A percentile compares a stretch with the other conserved stretches of the same genome.
These are phyloP conservation scores for Spinellus fusiger DNA, from an alignment of 192 early-diverging fungal genomes.

Conservation along the genomic window DNA sequence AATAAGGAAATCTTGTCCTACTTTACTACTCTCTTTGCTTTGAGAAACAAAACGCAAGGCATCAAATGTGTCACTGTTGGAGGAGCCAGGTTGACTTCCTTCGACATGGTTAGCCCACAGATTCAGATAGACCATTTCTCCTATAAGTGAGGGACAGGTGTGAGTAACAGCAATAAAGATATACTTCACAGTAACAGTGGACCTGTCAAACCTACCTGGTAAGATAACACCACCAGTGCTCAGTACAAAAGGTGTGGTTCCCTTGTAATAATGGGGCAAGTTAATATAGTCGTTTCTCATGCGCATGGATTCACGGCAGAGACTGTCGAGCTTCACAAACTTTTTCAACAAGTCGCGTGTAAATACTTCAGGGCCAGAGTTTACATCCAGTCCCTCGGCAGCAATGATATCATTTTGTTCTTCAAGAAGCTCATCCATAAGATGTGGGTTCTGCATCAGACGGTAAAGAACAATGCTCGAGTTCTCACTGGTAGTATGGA, in stretches of 20 bases:
- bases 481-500: conserved; percentile 22
- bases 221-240: conserved; percentile 28
- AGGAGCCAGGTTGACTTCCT: background rate
- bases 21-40: conserved; percentile 25
- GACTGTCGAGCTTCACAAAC: conserved; percentile 21
- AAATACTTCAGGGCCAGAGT: conserved; percentile 9
- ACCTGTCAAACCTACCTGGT: conserved; percentile 19
- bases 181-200: background rate
- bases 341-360: conserved; percentile 18
- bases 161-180: background rate
- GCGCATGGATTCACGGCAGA: conserved; percentile 21
- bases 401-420: conserved; percentile 19
- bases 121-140: conserved; percentile 26
- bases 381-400: conserved; percentile 5
- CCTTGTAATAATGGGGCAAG: conserved; percentile 17
- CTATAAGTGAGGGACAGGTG: background rate
- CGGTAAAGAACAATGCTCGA: conserved; percentile 4
- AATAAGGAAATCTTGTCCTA: conserved; percentile 24
- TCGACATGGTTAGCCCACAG: conserved; percentile 4
- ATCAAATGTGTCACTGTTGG: conserved; percentile 21
- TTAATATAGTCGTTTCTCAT: conserved; percentile 10
- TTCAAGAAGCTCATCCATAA: conserved; percentile 11
- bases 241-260: conserved; percentile 18
- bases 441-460: conserved; percentile 9
- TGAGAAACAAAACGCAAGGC: conserved; percentile 32